Evolutionary conservation across 768 basidiomycete species (phyloP), one percentile per base, ranked within the genome.

Genomic region (Mycena olivaceomarginata): DNA sequence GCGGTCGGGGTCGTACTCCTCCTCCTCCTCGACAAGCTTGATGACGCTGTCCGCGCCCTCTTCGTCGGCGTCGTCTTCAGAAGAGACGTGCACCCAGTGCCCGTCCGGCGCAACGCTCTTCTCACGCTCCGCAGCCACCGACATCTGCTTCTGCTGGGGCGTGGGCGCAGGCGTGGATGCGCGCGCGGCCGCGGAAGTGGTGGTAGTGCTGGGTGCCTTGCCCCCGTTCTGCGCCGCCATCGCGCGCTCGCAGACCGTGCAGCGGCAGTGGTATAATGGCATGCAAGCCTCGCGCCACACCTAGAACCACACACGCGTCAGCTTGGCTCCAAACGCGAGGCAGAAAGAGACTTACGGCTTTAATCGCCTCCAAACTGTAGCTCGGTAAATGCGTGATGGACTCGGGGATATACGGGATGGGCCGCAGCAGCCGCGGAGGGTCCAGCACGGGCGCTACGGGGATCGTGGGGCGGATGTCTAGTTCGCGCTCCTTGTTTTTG

Each of bases 331-430:
- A 13, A 48, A 18, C 18, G 6, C 46, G 16, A 48, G 18, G 11
- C 46, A 18, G 46, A 18, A 15, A 18, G 46, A 48, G 48, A 48
- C 46, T 48, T 18, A 53, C 51, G 4, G 7, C n/a, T 11, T 11
- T 20, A 18, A 53, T 8, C 18, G 51, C 51, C 51, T 53, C 51
- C 51, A 53, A 7, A 53, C 51, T 53, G n/a, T 53, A 53, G 20
- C n/a, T 18, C 20, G 51, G 51, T 8, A 53, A 11, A n/a, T 53
- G 51, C n/a, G 20, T n/a, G 20, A 53, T 53, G 20, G 51, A n/a
- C 51, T 53, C 51, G 20, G 51, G 95, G 20, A 96, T 85, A 78
- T 94, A 91, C 4, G 95, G 95, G 56, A 96, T 94, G 11, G 93
- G 90, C 57, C 91, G 90, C 22, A 95, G 80, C 22, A 94, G 85